Evolutionary conservation across 345 rosid species (phyloP), one percentile per base, ranked within the genome.

Genomic region (Psidium guajava): DNA sequence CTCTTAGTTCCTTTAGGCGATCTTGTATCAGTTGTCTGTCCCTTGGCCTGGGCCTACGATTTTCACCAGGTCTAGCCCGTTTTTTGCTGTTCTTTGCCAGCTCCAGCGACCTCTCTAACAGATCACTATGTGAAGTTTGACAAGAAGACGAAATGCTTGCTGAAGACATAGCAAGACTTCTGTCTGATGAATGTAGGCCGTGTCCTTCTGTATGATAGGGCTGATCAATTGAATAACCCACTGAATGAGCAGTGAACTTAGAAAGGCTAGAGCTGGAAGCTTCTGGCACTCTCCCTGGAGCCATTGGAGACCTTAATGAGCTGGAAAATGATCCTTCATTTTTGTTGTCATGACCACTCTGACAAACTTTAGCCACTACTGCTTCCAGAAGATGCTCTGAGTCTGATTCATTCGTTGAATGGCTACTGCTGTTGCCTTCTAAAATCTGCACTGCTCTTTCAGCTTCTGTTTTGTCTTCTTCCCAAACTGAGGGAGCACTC

Each of bases 21-120:
- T 97, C 99, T 85, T 97, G 99, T 89, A 97, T 97, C 86, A 95
- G 91, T 88, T 97, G 99, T 81, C 99, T 93, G 88, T 97, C 99
- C 91, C 98, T 95, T 84, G 99, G 99, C 77, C 99, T 92, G 83
- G 99, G 98, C 89, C 98, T 93, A 87, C 89, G 90, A 86, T 89
- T 95, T 92, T 97, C 99, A 87, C 96, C 98, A 75, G 96, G 95
- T 89, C 91, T 96, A 80, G 96, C 92, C 90, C 95, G 94, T 92
- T 91, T 95, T 88, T 90, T 95, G 86, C 87, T 90, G 91, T 89
- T 93, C 95, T 92, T 94, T 27, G 89, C 88, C 59, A 94, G 92
- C 88, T 92, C 98, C 59, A 89, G 83, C 69, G 91, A 90, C 88
- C 90, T 93, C 77, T 93, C 95, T 83, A 93, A 90, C 91, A 88